A percentile compares a stretch with the other conserved stretches of the same genome.
Evolutionary conservation across 345 rosid species (phyloP).

Genomic region (Eucalyptus cladocalyx): DNA sequence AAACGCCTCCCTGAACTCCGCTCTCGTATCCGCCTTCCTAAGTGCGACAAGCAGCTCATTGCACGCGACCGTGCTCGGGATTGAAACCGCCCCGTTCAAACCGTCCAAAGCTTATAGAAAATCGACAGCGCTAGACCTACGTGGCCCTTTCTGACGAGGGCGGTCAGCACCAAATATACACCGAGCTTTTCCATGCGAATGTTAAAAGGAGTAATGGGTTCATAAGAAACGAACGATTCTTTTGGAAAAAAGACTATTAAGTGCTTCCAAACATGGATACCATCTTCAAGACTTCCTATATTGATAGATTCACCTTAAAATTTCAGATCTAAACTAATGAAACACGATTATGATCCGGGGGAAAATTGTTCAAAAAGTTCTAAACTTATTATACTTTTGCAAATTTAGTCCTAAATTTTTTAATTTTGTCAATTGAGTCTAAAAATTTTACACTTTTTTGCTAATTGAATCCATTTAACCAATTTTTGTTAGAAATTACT

Average conservation of each 20-base stretch:
- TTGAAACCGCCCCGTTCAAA: conserved; percentile 1
- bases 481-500: too few species aligned
- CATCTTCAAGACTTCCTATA: too few species aligned
- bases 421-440: fast-evolving
- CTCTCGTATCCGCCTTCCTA: conserved; percentile 41
- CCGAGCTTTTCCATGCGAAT: conserved; percentile 54
- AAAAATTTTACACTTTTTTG: too few species aligned
- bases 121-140: conserved; percentile 45
- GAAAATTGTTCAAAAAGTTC: fast-evolving
- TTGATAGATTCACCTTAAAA: too few species aligned
- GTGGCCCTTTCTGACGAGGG: conserved; percentile 51
- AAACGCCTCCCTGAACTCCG: conserved; percentile 40
- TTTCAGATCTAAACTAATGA: too few species aligned
- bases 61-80: conserved; percentile 46
- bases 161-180: conserved; percentile 57
- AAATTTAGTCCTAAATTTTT: too few species aligned
- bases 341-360: fast-evolving
- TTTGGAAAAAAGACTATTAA: too few species aligned
- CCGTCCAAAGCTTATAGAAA: conserved; percentile 56
- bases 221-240: too few species aligned
- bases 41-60: conserved; percentile 65
- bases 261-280: too few species aligned
- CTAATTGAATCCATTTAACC: fast-evolving
- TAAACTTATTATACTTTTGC: too few species aligned
- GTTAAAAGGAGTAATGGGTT: too few species aligned